Evolutionary conservation across 768 basidiomycete genomes (phyloP), one percentile per base, ranked within the genome.

Genomic region (Russula dissimulans): DNA sequence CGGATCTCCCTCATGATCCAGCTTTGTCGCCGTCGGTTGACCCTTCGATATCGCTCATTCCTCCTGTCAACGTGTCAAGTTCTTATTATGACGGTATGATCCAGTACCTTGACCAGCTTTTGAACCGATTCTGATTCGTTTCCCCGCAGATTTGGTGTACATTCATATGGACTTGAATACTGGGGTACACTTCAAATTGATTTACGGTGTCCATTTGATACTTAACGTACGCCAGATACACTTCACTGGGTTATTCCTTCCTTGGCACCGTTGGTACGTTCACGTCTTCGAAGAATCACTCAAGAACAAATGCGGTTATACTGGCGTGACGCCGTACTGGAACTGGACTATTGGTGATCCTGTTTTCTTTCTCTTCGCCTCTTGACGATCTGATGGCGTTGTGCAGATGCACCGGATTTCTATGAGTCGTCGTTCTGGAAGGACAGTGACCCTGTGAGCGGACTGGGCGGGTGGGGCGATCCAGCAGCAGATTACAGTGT

Each of bases 381-480:
- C 7, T 3, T 44, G 6, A 18, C 18, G n/a, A 22, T 22, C 4
- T 54, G 15, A 60, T 43, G 5, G 4, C n/a, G 4, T 2, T 0
- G 14, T 26, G 22, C 43, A 70, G 69, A 71, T 58, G 62, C 69
- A 0, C 52, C 58, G 6, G 54, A 70, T 56, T 63, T 69, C 38
- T 52, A 59, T 18, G 59, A 64, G 41, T 66, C 67, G 14, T 47
- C 60, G 2, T 52, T 70, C 22, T 69, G 68, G 61, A 49, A 49
- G 15, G 66, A 70, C 54, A 43, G 59, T 4, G 47, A 70, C 43
- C 65, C 66, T 2, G 17, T 50, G 42, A 66, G 60, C 39, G 69
- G 70, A 47, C 58, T 71, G 17, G 70, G 70, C 14, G 67, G 69
- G 17, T 71, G 70, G 67, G 70, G 70, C 12, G 57, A 65, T 44